Percentiles rank a stretch among this genome's conserved stretches.
Evolutionary conservation across 208 protist species (phyloP).

Genomic region (Trypanosoma theileri): DNA sequence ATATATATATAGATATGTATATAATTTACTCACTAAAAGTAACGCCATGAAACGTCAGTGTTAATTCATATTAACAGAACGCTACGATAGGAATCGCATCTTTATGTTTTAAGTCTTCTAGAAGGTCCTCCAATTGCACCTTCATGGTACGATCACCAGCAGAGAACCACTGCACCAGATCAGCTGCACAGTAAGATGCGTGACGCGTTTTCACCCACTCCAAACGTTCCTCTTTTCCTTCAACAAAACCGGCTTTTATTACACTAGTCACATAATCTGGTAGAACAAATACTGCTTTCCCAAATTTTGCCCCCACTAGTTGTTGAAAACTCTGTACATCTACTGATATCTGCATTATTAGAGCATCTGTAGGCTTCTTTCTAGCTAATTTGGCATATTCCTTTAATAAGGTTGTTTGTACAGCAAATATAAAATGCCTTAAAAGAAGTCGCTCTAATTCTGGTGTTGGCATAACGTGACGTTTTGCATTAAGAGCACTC

Average conservation of each 20-base stretch:
- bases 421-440: slow-evolving; percentile 69
- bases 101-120: slow-evolving; percentile 59
- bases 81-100: slow-evolving; percentile 63
- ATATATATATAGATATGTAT: slow-evolving; percentile 33
- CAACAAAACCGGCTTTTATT: slow-evolving; percentile 74
- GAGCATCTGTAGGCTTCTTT: slow-evolving; percentile 62
- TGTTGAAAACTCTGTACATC: slow-evolving; percentile 82
- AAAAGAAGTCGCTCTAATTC: slow-evolving; percentile 63
- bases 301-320: slow-evolving; percentile 54
- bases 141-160: slow-evolving; percentile 53
- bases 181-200: slow-evolving; percentile 48
- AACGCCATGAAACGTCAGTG: neutral
- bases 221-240: slow-evolving; percentile 46
- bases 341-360: slow-evolving; percentile 85
- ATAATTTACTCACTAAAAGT: slow-evolving; percentile 11
- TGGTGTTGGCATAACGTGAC: slow-evolving; percentile 60
- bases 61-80: slow-evolving; percentile 32
- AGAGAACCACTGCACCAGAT: slow-evolving; percentile 69
- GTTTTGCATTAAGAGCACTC: slow-evolving; percentile 44
- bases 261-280: slow-evolving; percentile 63
- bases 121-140: slow-evolving; percentile 62
- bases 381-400: slow-evolving; percentile 78
- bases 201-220: slow-evolving; percentile 68
- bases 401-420: slow-evolving; percentile 60
- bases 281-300: slow-evolving; percentile 50